Evolutionary conservation across 2,329 filamentous ascomycete species (phyloP).

Genomic region (Corniculantispora saksenae): DNA sequence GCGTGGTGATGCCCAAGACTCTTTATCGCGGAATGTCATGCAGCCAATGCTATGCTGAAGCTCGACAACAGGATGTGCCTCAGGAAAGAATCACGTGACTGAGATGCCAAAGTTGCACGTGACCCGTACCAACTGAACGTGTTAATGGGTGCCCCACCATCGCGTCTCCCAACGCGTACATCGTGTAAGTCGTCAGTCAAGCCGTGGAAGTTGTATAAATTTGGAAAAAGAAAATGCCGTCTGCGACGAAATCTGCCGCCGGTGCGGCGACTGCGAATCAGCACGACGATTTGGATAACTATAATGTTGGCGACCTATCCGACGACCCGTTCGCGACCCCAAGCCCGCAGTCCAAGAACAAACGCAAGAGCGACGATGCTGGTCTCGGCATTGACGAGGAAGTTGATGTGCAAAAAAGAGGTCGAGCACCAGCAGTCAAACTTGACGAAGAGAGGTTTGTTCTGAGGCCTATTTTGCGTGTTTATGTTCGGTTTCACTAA

Average conservation of each 20-base stretch:
- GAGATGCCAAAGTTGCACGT: slow-evolving; percentile 12
- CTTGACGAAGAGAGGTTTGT: slow-evolving; percentile 75
- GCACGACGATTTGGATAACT: slow-evolving; percentile 73
- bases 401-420: slow-evolving; percentile 76
- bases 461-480: not conserved
- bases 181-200: slow-evolving; percentile 21
- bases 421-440: slow-evolving; percentile 73
- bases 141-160: slow-evolving; percentile 21
- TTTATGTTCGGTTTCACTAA: not conserved
- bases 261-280: slow-evolving; percentile 8
- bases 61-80: slow-evolving; percentile 30
- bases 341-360: slow-evolving; percentile 43
- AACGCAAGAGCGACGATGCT: slow-evolving; percentile 51
- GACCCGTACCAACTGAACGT: not conserved
- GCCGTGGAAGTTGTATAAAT: not conserved
- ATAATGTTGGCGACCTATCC: slow-evolving; percentile 61
- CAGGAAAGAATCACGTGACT: slow-evolving; percentile 35
- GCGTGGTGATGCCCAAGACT: slow-evolving; percentile 29
- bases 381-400: slow-evolving; percentile 82
- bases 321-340: slow-evolving; percentile 53
- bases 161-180: slow-evolving; percentile 26
- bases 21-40: slow-evolving; percentile 26
- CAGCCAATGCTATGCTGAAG: slow-evolving; percentile 25
- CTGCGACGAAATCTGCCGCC: slow-evolving; percentile 15
- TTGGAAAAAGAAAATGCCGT: slow-evolving; percentile 26